Percentiles rank a stretch among this genome's conserved stretches.
Evolutionary conservation across 345 rosid genomes (phyloP).

Genomic region (Theobroma cacao): DNA sequence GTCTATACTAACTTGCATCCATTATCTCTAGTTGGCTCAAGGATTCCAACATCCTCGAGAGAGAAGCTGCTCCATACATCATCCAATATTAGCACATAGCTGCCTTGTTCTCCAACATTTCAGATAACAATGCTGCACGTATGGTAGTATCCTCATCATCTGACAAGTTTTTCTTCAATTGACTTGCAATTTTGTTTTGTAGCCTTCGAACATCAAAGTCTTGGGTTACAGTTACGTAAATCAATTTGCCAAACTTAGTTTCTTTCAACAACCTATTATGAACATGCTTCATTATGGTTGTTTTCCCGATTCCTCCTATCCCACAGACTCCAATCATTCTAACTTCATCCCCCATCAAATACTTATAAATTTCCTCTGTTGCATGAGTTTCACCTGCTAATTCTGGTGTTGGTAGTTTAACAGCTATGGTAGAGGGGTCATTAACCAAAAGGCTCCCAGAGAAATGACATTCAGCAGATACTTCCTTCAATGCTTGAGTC

Average conservation of each 20-base stretch:
- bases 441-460: too few relatives aligned
- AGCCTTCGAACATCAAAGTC: neutral
- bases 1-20: slow-evolving; percentile 10
- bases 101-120: neutral
- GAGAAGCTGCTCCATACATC: slow-evolving; percentile 15
- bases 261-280: neutral
- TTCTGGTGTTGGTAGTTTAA: too few relatives aligned
- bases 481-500: too few relatives aligned
- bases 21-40: neutral
- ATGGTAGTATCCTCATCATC: neutral
- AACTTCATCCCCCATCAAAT: neutral
- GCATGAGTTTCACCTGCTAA: too few relatives aligned
- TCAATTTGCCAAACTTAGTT: neutral
- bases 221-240: slow-evolving; percentile 20
- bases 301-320: too few relatives aligned
- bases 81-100: too few relatives aligned
- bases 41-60: slow-evolving; percentile 14
- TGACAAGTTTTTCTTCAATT: neutral
- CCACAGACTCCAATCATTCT: too few relatives aligned
- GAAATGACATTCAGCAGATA: too few relatives aligned
- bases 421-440: too few relatives aligned
- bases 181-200: slow-evolving; percentile 10
- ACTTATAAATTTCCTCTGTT: neutral
- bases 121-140: slow-evolving; percentile 4
- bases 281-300: too few relatives aligned